These are phyloP conservation scores for Boletus rufocinnamomeus DNA, from an alignment of 768 basidiomycete genomes.

Conservation along the genomic window DNA sequence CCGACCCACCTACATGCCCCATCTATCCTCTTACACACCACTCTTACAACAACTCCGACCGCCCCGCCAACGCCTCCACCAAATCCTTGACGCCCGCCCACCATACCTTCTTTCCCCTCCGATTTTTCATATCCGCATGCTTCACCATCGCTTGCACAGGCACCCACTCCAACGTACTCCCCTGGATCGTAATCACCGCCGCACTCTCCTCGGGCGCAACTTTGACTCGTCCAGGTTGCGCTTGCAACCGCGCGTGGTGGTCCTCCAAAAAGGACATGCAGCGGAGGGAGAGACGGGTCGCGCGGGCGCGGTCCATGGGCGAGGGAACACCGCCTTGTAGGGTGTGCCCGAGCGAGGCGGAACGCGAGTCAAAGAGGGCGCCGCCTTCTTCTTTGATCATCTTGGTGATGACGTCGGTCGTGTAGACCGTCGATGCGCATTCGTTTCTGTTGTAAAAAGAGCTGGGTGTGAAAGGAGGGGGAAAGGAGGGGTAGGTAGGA, in stretches of 20 bases:
- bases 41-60: slow-evolving; percentile 50
- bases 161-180: slow-evolving; percentile 78
- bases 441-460: slow-evolving; percentile 63
- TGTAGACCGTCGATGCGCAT: slow-evolving; percentile 83
- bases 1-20: background rate
- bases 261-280: slow-evolving; percentile 94
- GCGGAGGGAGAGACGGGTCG: slow-evolving; percentile 83
- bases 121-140: slow-evolving; percentile 89
- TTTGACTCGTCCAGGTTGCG: slow-evolving; percentile 53
- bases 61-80: slow-evolving; percentile 72
- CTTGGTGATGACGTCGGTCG: slow-evolving; percentile 87
- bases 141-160: slow-evolving; percentile 80
- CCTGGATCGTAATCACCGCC: slow-evolving; percentile 90
- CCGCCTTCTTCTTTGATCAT: slow-evolving; percentile 97
- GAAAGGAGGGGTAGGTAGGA: slow-evolving; percentile 4
- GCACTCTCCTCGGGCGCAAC: slow-evolving; percentile 66
- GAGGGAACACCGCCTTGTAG: slow-evolving; percentile 96
- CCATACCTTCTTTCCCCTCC: slow-evolving; percentile 78
- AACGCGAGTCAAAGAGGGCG: slow-evolving; percentile 87
- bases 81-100: slow-evolving; percentile 72
- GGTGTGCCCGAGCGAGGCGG: slow-evolving; percentile 95
- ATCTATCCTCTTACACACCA: slow-evolving; percentile 10
- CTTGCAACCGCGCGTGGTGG: slow-evolving; percentile 60
- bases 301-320: slow-evolving; percentile 90
- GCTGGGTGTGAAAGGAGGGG: background rate